These are phyloP conservation scores for Galium porrigens DNA, from an alignment of 305 asterid genomes.

Conservation along the genomic window DNA sequence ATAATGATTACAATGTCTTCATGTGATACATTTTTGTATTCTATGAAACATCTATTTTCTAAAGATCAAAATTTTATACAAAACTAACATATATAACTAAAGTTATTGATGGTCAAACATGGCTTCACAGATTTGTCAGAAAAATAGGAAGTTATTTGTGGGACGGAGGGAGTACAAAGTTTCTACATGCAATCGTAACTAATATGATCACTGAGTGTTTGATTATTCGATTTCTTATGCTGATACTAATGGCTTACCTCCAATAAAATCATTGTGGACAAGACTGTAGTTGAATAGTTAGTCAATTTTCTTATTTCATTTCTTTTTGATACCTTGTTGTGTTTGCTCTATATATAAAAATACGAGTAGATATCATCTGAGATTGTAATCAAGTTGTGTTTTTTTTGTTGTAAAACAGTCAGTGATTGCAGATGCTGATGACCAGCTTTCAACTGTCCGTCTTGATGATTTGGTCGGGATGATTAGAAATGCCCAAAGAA, in stretches of 20 bases:
- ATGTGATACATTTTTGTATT: too few species aligned
- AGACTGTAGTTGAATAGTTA: not conserved
- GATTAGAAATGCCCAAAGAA: conserved; percentile 80
- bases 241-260: not conserved
- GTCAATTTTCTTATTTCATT: not conserved
- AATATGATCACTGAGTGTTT: too few species aligned
- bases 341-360: conserved; percentile 9
- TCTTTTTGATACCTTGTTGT: not conserved
- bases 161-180: not conserved
- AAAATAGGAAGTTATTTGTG: too few species aligned
- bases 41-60: too few species aligned
- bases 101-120: too few species aligned
- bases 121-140: too few species aligned
- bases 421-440: conserved; percentile 32
- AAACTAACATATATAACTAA: too few species aligned
- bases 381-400: conserved; percentile 24
- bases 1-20: too few species aligned
- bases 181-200: not conserved
- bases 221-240: not conserved
- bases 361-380: conserved; percentile 3
- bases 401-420: conserved; percentile 42
- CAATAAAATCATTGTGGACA: not conserved
- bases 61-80: too few species aligned
- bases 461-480: conserved; percentile 61
- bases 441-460: conserved; percentile 34